Evolutionary conservation across 2,329 filamentous ascomycete genomes (phyloP), one percentile per base, ranked within the genome.

Genomic region (Fusarium sp.): DNA sequence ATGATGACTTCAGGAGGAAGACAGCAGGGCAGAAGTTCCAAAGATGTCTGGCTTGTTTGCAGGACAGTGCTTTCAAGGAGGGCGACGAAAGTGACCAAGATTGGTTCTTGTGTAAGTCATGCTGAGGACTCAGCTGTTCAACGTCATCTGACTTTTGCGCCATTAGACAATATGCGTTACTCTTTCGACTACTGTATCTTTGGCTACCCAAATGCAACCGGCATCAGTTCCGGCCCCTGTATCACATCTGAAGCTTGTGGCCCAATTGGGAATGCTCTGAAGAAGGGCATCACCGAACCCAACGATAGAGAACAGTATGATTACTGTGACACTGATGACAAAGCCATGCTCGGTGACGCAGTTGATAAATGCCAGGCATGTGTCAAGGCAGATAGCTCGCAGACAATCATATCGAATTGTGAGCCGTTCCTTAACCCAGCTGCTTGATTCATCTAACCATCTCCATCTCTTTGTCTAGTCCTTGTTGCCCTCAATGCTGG

Each of bases 61-160:
- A 90, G 75, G 84, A 83, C 35, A 90, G 88, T 79, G 83, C 82
- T 15, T 88, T 84, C 68, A 77, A 81, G 6, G 81, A 85, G 41
- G 86, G 84, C 4, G 64, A 66, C 12, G 87, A 90, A 79, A 89
- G 80, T 62, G 88, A 90, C 70, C 86, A 88, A 69, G 82, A 83
- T 54, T 89, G 87, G 88, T 90, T 89, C 69, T 74, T 90, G 48
- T 89, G 88, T 89, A 83, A 81, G 87, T 81, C n/a, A 41, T 22
- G 39, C 33, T 56, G 28, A 18, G 36, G 14, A 41, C 36, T 13
- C 9, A 24, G 12, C 35, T 35, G 11, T 22, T 9, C 22, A 4
- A 14, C 33, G 11, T 33, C 17, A 41, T 48, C 47, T 65, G 54
- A 69, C 35, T 48, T n/a, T n/a, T 24, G 22, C 26, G 15, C 35